These are phyloP conservation scores for Arabidopsis hybrid DNA, from an alignment of 441 rosid genomes.

Conservation along the genomic window DNA sequence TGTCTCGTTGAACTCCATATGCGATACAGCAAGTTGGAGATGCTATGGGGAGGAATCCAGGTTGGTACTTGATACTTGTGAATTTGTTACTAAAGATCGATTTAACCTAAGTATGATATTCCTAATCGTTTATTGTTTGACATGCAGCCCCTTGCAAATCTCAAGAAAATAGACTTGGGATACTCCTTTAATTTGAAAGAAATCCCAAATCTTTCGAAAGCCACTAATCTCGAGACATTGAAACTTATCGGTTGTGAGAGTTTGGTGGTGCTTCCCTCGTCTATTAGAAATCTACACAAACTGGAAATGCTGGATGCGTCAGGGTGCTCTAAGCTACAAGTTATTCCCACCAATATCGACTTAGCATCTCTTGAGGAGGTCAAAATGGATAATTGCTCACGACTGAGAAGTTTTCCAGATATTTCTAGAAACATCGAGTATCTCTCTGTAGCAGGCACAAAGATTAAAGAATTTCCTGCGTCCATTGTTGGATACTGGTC, in stretches of 20 bases:
- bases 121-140: not conserved
- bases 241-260: not conserved
- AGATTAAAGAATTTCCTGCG: not conserved
- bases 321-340: not conserved
- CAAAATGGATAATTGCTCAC: not conserved
- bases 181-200: conserved; percentile 11
- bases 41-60: not conserved
- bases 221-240: conserved; percentile 9
- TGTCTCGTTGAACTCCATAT: not conserved
- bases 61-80: not conserved
- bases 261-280: conserved; percentile 38
- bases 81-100: too few relatives aligned
- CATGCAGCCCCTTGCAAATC: conserved; percentile 24
- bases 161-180: conserved; percentile 38
- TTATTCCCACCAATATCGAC: conserved; percentile 28
- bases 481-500: not conserved
- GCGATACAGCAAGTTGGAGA: not conserved
- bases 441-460: not conserved
- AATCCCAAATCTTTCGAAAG: conserved; percentile 43
- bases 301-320: not conserved
- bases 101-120: not conserved
- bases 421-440: not conserved
- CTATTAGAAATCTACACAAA: conserved; percentile 4
- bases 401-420: not conserved
- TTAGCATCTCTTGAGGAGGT: conserved; percentile 14